These are phyloP conservation scores for Tranzscheliella williamsii DNA, from an alignment of 1,284 basidiomycete species.

Conservation along the genomic window DNA sequence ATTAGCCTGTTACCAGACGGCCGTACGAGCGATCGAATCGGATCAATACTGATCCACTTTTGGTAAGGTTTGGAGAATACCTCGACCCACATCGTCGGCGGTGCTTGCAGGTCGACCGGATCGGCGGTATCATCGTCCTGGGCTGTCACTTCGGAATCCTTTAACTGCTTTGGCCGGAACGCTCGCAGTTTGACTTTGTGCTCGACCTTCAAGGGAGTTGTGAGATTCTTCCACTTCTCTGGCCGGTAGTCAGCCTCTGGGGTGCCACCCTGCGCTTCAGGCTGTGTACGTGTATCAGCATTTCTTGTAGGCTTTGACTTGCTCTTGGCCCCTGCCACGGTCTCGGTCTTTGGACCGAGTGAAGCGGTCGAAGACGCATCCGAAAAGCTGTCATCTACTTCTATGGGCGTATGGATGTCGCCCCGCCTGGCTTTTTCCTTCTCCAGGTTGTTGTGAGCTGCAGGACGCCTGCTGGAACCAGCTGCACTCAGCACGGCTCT, in stretches of 20 bases:
- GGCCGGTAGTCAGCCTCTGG: conserved; percentile 26
- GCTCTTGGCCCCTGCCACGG: conserved; percentile 10
- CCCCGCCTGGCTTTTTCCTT: conserved; percentile 1
- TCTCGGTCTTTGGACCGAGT: not conserved
- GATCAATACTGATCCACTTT: conserved; percentile 91
- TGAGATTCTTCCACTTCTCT: conserved; percentile 40
- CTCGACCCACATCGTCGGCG: conserved; percentile 96
- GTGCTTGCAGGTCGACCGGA: conserved; percentile 61
- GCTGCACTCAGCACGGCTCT: conserved; percentile 14
- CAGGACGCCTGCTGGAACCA: not conserved
- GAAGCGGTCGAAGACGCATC: conserved; percentile 8
- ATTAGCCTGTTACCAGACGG: conserved; percentile 65
- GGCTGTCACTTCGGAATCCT: conserved; percentile 34
- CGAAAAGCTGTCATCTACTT: conserved; percentile 11
- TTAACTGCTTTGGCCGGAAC: conserved; percentile 36
- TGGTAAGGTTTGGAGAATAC: conserved; percentile 90
- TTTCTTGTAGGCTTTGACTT: conserved; percentile 21
- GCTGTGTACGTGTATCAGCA: not conserved
- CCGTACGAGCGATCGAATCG: conserved; percentile 67
- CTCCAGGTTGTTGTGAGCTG: not conserved
- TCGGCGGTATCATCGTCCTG: conserved; percentile 53
- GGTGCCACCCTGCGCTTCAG: not conserved
- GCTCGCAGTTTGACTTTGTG: conserved; percentile 40
- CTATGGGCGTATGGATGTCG: conserved; percentile 8
- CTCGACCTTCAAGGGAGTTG: conserved; percentile 37